Base-by-base conservation (phyloP, 2,329 filamentous ascomycete species). In the Colletotrichum tamarilloi region DNA sequence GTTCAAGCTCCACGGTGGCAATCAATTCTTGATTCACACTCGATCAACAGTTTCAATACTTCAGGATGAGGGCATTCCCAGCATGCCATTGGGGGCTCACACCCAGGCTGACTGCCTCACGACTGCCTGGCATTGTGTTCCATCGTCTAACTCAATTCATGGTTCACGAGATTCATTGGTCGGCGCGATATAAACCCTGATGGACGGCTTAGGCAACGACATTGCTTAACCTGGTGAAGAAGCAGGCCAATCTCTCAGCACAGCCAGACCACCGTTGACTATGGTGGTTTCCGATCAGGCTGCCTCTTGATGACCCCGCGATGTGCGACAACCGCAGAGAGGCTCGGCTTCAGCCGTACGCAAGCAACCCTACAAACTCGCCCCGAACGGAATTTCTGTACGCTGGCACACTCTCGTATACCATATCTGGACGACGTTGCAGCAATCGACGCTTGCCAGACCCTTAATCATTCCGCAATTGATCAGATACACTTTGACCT, bases 311-410 rank as follows among this genome's bases (percentile, higher is more conserved):
- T 19, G 22, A 58, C 35, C 67, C 53, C 53, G 60, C 53, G 53
- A 65, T 69, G 28, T 14, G 49, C 14, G 19, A 16, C 30, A 16
- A 11, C 38, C 16, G 38, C 38, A 42, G 16, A 8, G 57, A 72
- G 68, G 63, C 64, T 68, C 57, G 49, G 63, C 63, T 49, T 22
- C 49, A 62, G 22, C 46, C 57, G 38, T 26, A 35, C 12, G 24
- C 28, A 38, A 59, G 16, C 6, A 2, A 46, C 24, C 26, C 49
- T 22, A 19, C 24, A 14, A 19, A 8, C 38, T 35, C 38, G 38
- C 16, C 38, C 16, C 16, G 38, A 19, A 42, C 38, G 16, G 38
- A 7, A 42, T 49, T 28, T 24, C 35, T 9, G 62, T 28, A 11
- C 3, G 16, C 14, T 57, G 55, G n/a, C 55, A 16, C 46, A 9